These are phyloP conservation scores for Zopfia rhizophila DNA, from an alignment of 2,329 filamentous ascomycete species.

Conservation along the genomic window DNA sequence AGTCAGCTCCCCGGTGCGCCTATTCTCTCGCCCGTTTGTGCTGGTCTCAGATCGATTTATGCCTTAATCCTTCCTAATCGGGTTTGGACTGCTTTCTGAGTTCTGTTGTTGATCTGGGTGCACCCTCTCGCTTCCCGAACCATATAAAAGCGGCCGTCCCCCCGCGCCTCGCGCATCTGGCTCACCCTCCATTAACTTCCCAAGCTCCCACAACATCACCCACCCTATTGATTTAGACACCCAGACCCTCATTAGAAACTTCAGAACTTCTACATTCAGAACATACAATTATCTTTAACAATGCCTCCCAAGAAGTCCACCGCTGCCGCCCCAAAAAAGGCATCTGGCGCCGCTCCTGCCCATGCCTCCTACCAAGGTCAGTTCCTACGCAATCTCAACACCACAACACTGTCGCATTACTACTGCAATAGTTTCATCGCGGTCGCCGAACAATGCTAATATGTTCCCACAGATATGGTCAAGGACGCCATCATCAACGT, in stretches of 20 bases:
- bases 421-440: slow-evolving; percentile 48
- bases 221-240: slow-evolving; percentile 31
- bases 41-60: slow-evolving; percentile 36
- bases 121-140: slow-evolving; percentile 36
- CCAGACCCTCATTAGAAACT: slow-evolving; percentile 47
- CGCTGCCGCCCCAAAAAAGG: slow-evolving; percentile 68
- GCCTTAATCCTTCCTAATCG: slow-evolving; percentile 42
- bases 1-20: slow-evolving; percentile 30
- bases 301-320: slow-evolving; percentile 75
- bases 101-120: slow-evolving; percentile 43
- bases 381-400: slow-evolving; percentile 55
- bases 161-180: slow-evolving; percentile 40
- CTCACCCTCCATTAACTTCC: slow-evolving; percentile 32
- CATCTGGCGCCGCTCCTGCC: slow-evolving; percentile 61
- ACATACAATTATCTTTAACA: slow-evolving; percentile 46
- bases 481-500: slow-evolving; percentile 77
- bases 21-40: slow-evolving; percentile 15
- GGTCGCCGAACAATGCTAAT: slow-evolving; percentile 68
- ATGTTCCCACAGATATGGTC: slow-evolving; percentile 71
- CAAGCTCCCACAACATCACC: slow-evolving; percentile 36
- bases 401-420: slow-evolving; percentile 59
- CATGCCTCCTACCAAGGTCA: slow-evolving; percentile 75
- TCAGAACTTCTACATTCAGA: slow-evolving; percentile 34
- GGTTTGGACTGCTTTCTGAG: slow-evolving; percentile 37
- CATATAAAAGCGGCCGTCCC: slow-evolving; percentile 41